Evolutionary conservation across 176 grass and related monocot genomes (phyloP).

Genomic region (Zea luxurians): DNA sequence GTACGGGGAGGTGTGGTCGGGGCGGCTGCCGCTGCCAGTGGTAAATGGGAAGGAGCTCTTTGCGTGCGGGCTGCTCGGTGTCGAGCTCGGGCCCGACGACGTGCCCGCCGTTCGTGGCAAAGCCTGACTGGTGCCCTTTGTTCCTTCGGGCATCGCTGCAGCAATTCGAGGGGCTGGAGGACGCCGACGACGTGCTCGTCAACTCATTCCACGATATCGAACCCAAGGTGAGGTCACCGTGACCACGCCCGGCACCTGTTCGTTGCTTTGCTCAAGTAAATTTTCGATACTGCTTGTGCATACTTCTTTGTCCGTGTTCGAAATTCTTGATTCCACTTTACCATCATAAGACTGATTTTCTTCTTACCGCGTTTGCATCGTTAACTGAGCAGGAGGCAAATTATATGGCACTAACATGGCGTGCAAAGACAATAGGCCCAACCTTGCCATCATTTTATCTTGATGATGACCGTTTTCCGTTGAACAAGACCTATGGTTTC

Average conservation of each 20-base stretch:
- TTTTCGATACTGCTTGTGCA: too few species aligned
- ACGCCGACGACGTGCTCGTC: constrained; percentile 32
- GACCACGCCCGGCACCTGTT: background rate
- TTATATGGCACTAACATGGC: constrained; percentile 36
- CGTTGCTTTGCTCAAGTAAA: background rate
- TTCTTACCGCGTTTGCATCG: background rate
- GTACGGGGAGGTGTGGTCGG: constrained; percentile 36
- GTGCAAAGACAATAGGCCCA: constrained; percentile 45
- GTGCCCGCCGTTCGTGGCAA: constrained; percentile 35
- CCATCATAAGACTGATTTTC: background rate
- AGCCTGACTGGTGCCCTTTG: constrained; percentile 1
- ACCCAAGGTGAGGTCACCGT: background rate
- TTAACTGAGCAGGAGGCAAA: background rate
- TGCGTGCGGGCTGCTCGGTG: background rate
- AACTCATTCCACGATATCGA: constrained; percentile 32
- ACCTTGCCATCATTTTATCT: constrained; percentile 36
- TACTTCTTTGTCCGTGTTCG: background rate
- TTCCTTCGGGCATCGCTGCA: background rate
- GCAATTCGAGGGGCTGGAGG: constrained; percentile 24
- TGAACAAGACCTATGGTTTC: constrained; percentile 40
- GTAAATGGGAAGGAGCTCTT: background rate
- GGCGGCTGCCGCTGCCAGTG: background rate
- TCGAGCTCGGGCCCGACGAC: constrained; percentile 3
- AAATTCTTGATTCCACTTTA: background rate
- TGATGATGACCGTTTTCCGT: constrained; percentile 20